Conservation (phyloP, 495 filamentous ascomycete species). For the Lophiotrema nucula region DNA sequence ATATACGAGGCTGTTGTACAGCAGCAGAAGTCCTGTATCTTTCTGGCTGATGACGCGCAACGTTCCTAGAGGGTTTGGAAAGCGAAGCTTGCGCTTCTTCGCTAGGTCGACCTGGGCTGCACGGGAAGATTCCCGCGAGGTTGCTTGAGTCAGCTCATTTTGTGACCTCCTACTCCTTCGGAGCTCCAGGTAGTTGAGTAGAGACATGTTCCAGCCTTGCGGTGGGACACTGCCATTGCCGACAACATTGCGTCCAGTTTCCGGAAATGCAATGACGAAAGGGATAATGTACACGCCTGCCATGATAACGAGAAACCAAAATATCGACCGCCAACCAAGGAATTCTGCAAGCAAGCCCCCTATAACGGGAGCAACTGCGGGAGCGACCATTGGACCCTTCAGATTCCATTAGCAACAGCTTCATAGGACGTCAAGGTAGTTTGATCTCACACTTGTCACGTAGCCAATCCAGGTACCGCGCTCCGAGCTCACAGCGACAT, state of each 20-base stretch:
- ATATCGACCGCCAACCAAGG: conserved; percentile 18
- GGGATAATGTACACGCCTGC: neutral
- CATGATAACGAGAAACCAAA: conserved; percentile 24
- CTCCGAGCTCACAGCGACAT: conserved; percentile 53
- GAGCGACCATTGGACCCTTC: conserved; percentile 26
- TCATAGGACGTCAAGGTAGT: conserved; percentile 39
- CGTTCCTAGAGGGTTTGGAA: conserved; percentile 59
- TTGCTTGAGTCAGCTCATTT: conserved; percentile 25
- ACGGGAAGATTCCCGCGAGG: neutral
- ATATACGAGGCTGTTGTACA: conserved; percentile 53
- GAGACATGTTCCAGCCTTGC: conserved; percentile 45
- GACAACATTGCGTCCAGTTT: conserved; percentile 31
- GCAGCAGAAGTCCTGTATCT: conserved; percentile 36
- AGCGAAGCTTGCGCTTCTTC: conserved; percentile 24
- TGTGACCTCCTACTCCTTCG: neutral
- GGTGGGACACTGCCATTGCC: conserved; percentile 43
- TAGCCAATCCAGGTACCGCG: conserved; percentile 56
- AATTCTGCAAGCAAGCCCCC: conserved; percentile 14
- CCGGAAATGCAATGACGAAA: conserved; percentile 12
- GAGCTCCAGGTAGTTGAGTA: conserved; percentile 41
- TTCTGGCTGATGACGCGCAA: neutral
- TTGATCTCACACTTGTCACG: conserved; percentile 31
- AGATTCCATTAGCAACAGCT: neutral
- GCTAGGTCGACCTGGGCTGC: conserved; percentile 33
- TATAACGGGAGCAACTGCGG: conserved; percentile 11